phyloP scores from a whole-genome alignment of 2,329 filamentous ascomycete species.

The Amauroascus niger region DNA sequence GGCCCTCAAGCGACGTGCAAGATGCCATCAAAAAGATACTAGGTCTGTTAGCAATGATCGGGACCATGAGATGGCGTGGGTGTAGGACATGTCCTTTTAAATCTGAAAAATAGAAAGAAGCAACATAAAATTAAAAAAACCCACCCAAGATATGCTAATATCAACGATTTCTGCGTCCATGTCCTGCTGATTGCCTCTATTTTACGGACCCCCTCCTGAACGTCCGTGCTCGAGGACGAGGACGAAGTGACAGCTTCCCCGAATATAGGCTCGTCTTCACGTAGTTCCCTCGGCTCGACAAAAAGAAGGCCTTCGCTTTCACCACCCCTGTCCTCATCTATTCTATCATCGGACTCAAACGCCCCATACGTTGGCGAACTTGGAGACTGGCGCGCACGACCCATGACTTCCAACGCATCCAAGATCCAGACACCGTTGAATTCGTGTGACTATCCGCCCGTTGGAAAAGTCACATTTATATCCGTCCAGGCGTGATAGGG shows the following conservation, averaged over 20 bases:
- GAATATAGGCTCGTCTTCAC: conserved; percentile 8
- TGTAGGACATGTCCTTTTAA: background rate
- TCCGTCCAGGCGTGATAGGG: background rate
- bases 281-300: conserved; percentile 9
- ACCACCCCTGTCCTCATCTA: conserved; percentile 6
- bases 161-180: conserved; percentile 43
- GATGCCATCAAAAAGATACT: conserved; percentile 55
- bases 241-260: conserved; percentile 10
- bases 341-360: conserved; percentile 15
- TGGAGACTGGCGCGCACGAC: conserved; percentile 6
- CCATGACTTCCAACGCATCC: conserved; percentile 10
- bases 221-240: conserved; percentile 19
- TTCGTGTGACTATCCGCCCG: background rate
- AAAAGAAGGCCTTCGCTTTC: conserved; percentile 16
- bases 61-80: background rate
- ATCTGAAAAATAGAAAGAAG: background rate
- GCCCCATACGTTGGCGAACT: conserved; percentile 15
- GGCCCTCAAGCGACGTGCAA: conserved; percentile 56
- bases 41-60: background rate
- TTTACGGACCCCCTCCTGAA: conserved; percentile 43
- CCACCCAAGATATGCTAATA: conserved; percentile 18
- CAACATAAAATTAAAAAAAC: background rate
- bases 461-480: background rate
- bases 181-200: conserved; percentile 45
- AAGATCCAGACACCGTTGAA: no score